Base-by-base conservation (phyloP, 1,284 basidiomycete species). In the Boletus hoseneyae region DNA sequence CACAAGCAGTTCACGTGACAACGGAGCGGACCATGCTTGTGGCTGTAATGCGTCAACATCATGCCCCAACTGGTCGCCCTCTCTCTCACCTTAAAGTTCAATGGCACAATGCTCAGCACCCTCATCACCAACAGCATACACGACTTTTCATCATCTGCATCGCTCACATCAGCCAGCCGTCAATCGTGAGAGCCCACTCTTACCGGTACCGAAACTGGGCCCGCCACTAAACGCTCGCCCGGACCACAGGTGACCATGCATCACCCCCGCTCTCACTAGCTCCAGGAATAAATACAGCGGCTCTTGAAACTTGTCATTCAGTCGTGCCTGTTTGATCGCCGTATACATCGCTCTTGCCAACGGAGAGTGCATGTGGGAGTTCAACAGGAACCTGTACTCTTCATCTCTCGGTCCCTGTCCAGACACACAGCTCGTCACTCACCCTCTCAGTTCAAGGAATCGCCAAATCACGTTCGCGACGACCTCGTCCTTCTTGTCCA, bases 231-330 rank as follows among this genome's bases (percentile, higher is more conserved):
- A 93, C 0, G 85, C 83, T 29, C 86, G 78, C n/a, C 82, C 83
- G 40, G 90, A 90, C 87, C 93, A 98, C 50, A 90, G 74, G 62
- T 94, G 87, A 1, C 92, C 93, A 65, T 99, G 95, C 77, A 99
- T 87, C 12, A 97, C 94, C 0, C 93, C 93, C 11, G 94, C 93
- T 58, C 96, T 81, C 54, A 97, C 84, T 48, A 97, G 82, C 73
- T 99, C 90, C 69, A 96, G 76, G 71, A 97, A 88, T 66, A 96
- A 72, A 70, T 96, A 96, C 4, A 99, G 75, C 6, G 97, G 83
- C 70, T 99, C 97, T 70, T 99, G 96, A 75, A 99, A 94, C 72
- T 97, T 97, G 77, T 99, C 96, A 68, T 96, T 97, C 57, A 98
- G 74, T 39, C 90, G 83, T 3, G 89, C 81, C 27, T 76, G 75